Evolutionary conservation across 164 flowering plant genomes (phyloP), one percentile per base, ranked within the genome.

Genomic region (Tetracentron sinense): DNA sequence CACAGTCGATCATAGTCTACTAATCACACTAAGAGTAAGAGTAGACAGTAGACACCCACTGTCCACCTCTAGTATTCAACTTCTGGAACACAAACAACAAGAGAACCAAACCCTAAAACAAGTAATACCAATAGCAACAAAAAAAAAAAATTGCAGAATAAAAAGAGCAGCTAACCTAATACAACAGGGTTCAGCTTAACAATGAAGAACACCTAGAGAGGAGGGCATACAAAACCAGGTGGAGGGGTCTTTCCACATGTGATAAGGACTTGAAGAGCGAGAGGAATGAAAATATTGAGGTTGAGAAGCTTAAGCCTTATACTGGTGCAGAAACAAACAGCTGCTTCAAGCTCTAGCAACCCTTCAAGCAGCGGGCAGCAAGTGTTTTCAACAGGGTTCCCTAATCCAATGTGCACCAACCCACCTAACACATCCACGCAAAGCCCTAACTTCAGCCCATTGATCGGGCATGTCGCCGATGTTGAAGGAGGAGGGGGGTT

Each of bases 391-490:
- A 83, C 80, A 2, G 94, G 96, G 48, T 89, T 70, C 17, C 96
- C 98, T 6, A 92, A 23, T 30, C 92, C 92, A 11, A 92, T 54
- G 62, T 92, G 96, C 69, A 92, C 83, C 75, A 89, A 61, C 15
- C 97, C 97, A 23, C 94, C 92, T 2, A 92, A 76, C 44, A 92
- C 83, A 66, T 92, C 98, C 52, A 89, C 70, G 66, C 98, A 92
- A 1, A 81, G 71, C 65, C 96, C 96, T 62, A 92, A 66, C 63
- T 89, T 89, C n/a, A 92, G 65, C 12, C 88, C 86, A 61, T 92
- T 68, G 1, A 89, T 83, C 0, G 96, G 96, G 61, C 96, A 92
- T 16, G 78, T 83, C 17, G 76, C 54, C 19, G 54, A 58, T 0
- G 81, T 67, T 0, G 82, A 21, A 0, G 84, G 79, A 3, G 88